phyloP scores from a whole-genome alignment of 306 rosid genomes.

The Mimosa bimucronata region DNA sequence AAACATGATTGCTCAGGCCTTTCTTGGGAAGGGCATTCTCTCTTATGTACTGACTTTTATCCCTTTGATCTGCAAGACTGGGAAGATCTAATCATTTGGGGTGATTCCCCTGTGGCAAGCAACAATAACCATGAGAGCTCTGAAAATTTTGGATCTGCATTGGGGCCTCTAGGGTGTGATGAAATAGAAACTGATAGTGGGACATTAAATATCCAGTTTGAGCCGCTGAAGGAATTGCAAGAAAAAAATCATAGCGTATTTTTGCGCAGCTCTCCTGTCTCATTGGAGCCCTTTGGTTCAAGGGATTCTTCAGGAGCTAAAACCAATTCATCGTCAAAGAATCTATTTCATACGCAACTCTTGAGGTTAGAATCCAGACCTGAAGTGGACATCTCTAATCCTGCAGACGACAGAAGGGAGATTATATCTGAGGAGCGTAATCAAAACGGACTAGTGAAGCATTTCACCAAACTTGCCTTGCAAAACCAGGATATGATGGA shows the following conservation, averaged over 20 bases:
- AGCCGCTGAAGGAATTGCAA: constrained; percentile 41
- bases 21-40: constrained; percentile 48
- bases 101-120: constrained; percentile 66
- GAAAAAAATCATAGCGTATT: constrained; percentile 45
- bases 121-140: constrained; percentile 52
- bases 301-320: constrained; percentile 48
- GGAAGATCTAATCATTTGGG: constrained; percentile 92
- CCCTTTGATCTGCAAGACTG: constrained; percentile 91
- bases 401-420: constrained; percentile 48
- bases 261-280: constrained; percentile 45
- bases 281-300: constrained; percentile 70
- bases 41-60: constrained; percentile 51
- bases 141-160: constrained; percentile 66
- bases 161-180: constrained; percentile 56
- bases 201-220: constrained; percentile 42
- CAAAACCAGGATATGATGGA: constrained; percentile 79
- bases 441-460: constrained; percentile 54
- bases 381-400: constrained; percentile 49
- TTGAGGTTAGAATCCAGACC: constrained; percentile 70
- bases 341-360: constrained; percentile 81
- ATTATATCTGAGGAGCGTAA: constrained; percentile 48
- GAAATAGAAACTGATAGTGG: constrained; percentile 58
- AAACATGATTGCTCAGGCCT: constrained; percentile 47
- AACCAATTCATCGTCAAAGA: constrained; percentile 45
- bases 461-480: constrained; percentile 59